Percentiles rank a stretch among this genome's conserved stretches.
Evolutionary conservation across 2,329 filamentous ascomycete species (phyloP).

Genomic region (Triangularia verruculosa): DNA sequence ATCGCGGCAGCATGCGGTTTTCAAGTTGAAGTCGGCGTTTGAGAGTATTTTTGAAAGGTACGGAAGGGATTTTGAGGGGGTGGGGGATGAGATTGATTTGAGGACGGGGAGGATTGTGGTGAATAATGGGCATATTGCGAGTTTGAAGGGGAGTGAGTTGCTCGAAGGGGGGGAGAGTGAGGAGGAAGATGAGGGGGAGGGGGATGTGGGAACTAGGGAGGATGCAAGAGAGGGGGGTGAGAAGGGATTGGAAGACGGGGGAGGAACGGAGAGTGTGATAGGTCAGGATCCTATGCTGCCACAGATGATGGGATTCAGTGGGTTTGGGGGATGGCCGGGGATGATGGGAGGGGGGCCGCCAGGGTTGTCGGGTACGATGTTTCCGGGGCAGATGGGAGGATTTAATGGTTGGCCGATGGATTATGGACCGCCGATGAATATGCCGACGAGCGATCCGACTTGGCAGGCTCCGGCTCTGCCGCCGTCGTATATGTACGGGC

Average conservation of each 20-base stretch:
- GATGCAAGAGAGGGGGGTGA: slow-evolving; percentile 32
- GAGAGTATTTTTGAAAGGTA: slow-evolving; percentile 91
- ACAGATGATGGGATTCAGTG: neutral
- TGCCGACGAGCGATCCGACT: slow-evolving; percentile 32
- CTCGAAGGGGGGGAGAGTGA: slow-evolving; percentile 16
- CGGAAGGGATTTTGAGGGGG: slow-evolving; percentile 72
- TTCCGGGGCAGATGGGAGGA: slow-evolving; percentile 17
- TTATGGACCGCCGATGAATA: slow-evolving; percentile 9
- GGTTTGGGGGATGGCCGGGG: slow-evolving; percentile 10
- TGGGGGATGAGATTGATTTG: slow-evolving; percentile 88
- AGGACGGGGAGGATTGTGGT: slow-evolving; percentile 78
- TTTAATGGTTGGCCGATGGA: neutral
- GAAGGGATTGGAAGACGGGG: slow-evolving; percentile 2
- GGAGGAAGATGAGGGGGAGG: slow-evolving; percentile 9
- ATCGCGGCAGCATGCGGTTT: slow-evolving; percentile 64
- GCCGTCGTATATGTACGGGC: slow-evolving; percentile 11
- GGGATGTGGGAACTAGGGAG: slow-evolving; percentile 26
- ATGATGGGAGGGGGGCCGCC: slow-evolving; percentile 4
- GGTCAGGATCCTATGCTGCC: neutral
- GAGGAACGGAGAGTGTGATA: slow-evolving; percentile 14
- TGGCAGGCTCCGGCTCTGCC: slow-evolving; percentile 39
- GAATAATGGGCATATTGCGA: slow-evolving; percentile 79
- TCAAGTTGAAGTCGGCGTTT: slow-evolving; percentile 76
- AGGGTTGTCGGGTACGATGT: slow-evolving; percentile 11
- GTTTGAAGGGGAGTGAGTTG: slow-evolving; percentile 35